Percentiles rank a stretch among this genome's conserved stretches.
Evolutionary conservation across 2,329 filamentous ascomycete species (phyloP).

Genomic region (Orbilia javanica): DNA sequence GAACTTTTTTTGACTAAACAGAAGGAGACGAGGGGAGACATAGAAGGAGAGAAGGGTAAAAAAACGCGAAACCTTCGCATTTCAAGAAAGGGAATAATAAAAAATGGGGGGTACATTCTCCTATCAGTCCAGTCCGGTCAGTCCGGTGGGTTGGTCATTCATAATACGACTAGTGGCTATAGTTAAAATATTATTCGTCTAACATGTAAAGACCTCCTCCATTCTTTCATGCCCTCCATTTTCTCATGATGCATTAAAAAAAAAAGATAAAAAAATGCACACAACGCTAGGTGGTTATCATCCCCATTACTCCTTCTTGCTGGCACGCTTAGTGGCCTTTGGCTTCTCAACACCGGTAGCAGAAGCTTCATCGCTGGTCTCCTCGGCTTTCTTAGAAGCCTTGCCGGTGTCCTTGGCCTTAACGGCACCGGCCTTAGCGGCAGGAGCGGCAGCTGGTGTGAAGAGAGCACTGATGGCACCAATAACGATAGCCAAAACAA

Average conservation of each 20-base stretch:
- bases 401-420: slow-evolving; percentile 79
- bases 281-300: slow-evolving; percentile 1
- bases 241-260: slow-evolving; percentile 31
- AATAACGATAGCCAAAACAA: slow-evolving; percentile 78
- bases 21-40: background rate
- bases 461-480: slow-evolving; percentile 75
- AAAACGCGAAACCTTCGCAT: background rate
- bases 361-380: slow-evolving; percentile 75
- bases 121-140: background rate
- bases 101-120: background rate
- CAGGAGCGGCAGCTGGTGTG: slow-evolving; percentile 72
- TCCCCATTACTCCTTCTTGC: slow-evolving; percentile 66
- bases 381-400: slow-evolving; percentile 70
- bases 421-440: slow-evolving; percentile 69
- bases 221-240: slow-evolving; percentile 3
- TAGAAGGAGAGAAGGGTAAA: background rate
- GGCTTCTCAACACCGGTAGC: slow-evolving; percentile 77
- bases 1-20: slow-evolving; percentile 17
- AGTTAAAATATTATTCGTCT: slow-evolving; percentile 44
- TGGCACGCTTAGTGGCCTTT: slow-evolving; percentile 76
- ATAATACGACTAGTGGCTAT: slow-evolving; percentile 15
- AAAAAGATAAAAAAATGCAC: slow-evolving; percentile 40
- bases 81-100: background rate
- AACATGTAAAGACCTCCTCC: slow-evolving; percentile 14
- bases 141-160: background rate